Base-by-base conservation (phyloP, 2,329 filamentous ascomycete genomes). In the Claviceps sp. region DNA sequence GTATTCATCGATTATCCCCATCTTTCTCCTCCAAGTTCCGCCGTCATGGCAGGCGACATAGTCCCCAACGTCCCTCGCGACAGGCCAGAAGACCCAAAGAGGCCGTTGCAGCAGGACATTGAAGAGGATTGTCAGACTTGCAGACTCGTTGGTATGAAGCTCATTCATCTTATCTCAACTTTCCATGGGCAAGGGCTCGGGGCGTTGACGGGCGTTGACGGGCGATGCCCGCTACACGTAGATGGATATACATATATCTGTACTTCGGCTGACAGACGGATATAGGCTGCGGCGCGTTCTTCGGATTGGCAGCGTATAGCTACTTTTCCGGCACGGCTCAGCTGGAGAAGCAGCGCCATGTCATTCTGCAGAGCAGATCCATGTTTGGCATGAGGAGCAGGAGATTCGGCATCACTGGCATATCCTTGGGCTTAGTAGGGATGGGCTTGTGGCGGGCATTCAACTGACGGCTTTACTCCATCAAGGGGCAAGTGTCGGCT, bases 291-390 rank as follows among this genome's bases (percentile, higher is more conserved):
- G 76, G 81, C 41, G 84, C 86, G 1, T 88, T 93, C 57, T 72
- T 88, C 52, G 85, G 84, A 1, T 78, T 91, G 16, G 86, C 82
- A 3, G 81, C 75, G 1, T 93, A 90, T 68, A 89, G 82, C 66
- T 90, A 89, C 68, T 72, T 81, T 55, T 86, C 84, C 3, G 87
- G 87, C 53, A 84, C 82, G 67, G 72, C 73, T 49, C 85, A 90
- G 65, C 77, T 93, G 34, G 76, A 81, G 59, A 73, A 75, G 59
- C 83, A 87, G 64, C 75, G 77, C 55, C 72, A 74, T n/a, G 67
- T 71, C 54, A 87, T 90, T 55, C 68, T 88, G 54, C 73, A 78
- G 62, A 86, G 84, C 69, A 78, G 79, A 47, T 84, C 83, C 26
- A 75, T 80, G 59, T 83, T 89, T 62, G 85, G 85, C 55, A 83